These are phyloP conservation scores for Ophiostoma sp. DNA, from an alignment of 2,329 filamentous ascomycete genomes.

Conservation along the genomic window DNA sequence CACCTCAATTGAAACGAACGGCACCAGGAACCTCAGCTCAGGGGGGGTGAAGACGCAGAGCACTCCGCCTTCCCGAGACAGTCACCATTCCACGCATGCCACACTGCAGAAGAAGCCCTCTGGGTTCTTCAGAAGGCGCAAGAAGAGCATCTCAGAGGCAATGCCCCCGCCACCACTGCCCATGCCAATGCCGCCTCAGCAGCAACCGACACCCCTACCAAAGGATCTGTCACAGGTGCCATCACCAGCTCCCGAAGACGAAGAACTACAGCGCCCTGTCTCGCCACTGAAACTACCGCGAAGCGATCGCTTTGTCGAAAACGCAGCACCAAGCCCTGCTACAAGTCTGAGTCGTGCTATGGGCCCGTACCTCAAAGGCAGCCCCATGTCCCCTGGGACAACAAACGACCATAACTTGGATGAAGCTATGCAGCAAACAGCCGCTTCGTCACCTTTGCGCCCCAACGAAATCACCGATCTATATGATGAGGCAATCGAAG, in stretches of 20 bases:
- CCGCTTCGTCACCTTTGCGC: not conserved
- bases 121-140: conserved; percentile 87
- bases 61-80: conserved; percentile 48
- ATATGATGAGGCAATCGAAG: conserved; percentile 21
- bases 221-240: conserved; percentile 30
- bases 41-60: conserved; percentile 45
- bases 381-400: conserved; percentile 25
- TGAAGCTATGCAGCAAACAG: conserved; percentile 2
- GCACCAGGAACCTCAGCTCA: conserved; percentile 39
- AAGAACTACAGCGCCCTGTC: conserved; percentile 32
- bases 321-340: conserved; percentile 55
- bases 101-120: conserved; percentile 81
- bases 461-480: not conserved
- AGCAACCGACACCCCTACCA: conserved; percentile 27
- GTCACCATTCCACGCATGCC: conserved; percentile 43
- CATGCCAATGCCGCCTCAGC: conserved; percentile 28
- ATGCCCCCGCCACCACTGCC: conserved; percentile 55
- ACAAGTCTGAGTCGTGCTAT: conserved; percentile 82
- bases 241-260: conserved; percentile 22
- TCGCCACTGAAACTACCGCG: conserved; percentile 35
- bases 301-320: conserved; percentile 30
- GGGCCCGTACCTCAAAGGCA: conserved; percentile 66
- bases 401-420: not conserved
- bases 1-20: conserved; percentile 32
- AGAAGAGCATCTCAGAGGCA: conserved; percentile 75